Base-by-base conservation (phyloP, 768 basidiomycete genomes). In the Cystofilobasidium macerans region DNA sequence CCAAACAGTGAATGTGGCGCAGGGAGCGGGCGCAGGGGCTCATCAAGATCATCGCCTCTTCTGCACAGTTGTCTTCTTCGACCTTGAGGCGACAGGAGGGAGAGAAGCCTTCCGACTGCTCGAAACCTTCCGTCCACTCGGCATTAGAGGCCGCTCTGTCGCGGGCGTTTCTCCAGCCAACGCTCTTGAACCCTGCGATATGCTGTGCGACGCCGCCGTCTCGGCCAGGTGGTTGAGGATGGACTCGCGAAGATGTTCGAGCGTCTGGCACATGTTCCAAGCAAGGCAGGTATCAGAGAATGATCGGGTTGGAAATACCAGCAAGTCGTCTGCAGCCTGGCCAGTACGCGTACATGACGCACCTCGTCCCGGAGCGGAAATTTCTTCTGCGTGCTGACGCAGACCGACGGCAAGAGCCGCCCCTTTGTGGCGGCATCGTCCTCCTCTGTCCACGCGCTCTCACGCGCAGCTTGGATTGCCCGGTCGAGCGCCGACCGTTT, bases 361-460 rank as follows among this genome's bases (percentile, higher is more conserved):
- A 54, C 51, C 51, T 54, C 51, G 51, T 54, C 51, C 14, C 51
- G 16, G 18, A 54, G 30, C 2, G 51, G 51, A 20, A 30, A 54
- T 13, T 16, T 28, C 14, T 20, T 11, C 51, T 30, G 4, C 4
- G 51, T 54, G 30, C 51, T 54, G 18, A 54, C 51, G 51, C 51
- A 54, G 30, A 54, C 51, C 28, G 28, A 14, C 5, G 28, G 28
- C 14, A 28, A 16, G 12, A 54, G 28, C 28, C 1, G 9, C 4
- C 18, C 18, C 51, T 32, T 51, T 5, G 28, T 30, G 51, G 9
- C 28, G 13, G 2, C 28, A 3, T 36, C 64, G n/a, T 59, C 36
- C 32, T 38, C 57, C 30, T 42, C 54, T 20, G 57, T n/a, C 30
- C 28, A 62, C 30, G 57, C 43, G 43, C 64, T 61, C n/a, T 57